A percentile compares a stretch with the other conserved stretches of the same genome.
Conservation (phyloP, 257 asterid species). For the Datura wrightii region DNA sequence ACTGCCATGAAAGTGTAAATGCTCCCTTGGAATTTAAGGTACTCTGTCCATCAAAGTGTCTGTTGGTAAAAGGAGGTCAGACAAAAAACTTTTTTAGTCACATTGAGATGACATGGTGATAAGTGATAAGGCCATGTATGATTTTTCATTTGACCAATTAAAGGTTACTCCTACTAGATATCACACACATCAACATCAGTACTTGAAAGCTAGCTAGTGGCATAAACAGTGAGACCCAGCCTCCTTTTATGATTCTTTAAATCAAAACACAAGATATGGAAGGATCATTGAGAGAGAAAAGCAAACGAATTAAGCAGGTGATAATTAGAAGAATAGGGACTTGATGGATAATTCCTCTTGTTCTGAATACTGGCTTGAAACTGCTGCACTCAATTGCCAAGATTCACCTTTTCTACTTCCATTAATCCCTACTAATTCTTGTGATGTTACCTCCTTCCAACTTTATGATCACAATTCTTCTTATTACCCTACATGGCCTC, state of each 20-base stretch:
- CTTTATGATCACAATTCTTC: conserved; percentile 33
- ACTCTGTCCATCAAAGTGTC: background rate
- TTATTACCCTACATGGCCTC: conserved; percentile 41
- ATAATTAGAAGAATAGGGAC: background rate
- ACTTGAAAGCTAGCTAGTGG: conserved; percentile 47
- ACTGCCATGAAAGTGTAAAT: background rate
- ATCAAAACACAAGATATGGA: background rate
- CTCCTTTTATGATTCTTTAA: background rate
- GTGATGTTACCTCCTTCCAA: conserved; percentile 36
- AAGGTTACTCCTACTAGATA: conserved; percentile 38
- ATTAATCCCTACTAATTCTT: conserved; percentile 35
- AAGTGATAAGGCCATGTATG: conserved; percentile 57
- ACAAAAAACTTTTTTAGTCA: conserved; percentile 30
- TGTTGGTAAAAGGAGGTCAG: background rate
- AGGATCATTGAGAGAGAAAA: background rate
- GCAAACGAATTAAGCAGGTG: no score
- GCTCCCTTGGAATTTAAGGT: background rate
- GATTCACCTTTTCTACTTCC: conserved; percentile 35
- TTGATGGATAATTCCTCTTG: conserved; percentile 40
- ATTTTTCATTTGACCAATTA: conserved; percentile 56
- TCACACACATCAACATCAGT: conserved; percentile 55
- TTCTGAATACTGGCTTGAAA: background rate
- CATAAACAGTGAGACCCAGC: background rate
- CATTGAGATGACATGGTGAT: conserved; percentile 54
- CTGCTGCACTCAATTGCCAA: background rate